Evolutionary conservation across 768 basidiomycete genomes (phyloP).

Genomic region (Rubroboletus pulcherrimus): DNA sequence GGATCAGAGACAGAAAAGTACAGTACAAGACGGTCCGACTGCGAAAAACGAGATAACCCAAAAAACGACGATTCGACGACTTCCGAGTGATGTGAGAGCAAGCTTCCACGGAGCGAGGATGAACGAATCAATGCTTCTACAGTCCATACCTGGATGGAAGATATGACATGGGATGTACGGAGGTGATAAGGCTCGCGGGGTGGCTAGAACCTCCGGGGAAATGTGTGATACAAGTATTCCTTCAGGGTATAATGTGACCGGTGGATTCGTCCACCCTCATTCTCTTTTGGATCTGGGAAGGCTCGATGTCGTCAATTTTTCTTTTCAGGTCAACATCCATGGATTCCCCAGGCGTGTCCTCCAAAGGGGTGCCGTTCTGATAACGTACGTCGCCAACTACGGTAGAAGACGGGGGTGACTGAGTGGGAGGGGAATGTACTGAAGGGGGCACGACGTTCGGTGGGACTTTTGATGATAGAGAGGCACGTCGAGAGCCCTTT

Average conservation of each 20-base stretch:
- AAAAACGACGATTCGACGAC: constrained; percentile 32
- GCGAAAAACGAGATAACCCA: constrained; percentile 31
- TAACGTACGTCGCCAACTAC: constrained; percentile 34
- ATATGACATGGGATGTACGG: constrained; percentile 16
- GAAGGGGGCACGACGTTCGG: constrained; percentile 30
- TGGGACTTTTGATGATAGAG: constrained; percentile 44
- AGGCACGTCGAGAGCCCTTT: constrained; percentile 48
- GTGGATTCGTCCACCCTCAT: constrained; percentile 60
- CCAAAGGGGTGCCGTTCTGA: constrained; percentile 34
- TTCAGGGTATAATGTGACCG: constrained; percentile 54
- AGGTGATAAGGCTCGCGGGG: constrained; percentile 21
- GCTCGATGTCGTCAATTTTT: constrained; percentile 51
- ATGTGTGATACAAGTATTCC: constrained; percentile 23
- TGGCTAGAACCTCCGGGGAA: constrained; percentile 21
- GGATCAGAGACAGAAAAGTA: constrained; percentile 24
- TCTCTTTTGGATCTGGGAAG: constrained; percentile 59
- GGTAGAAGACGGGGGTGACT: constrained; percentile 46
- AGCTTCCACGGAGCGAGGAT: constrained; percentile 29
- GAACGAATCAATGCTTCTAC: constrained; percentile 25
- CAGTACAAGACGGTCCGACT: constrained; percentile 36
- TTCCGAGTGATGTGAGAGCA: constrained; percentile 25
- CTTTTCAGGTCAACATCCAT: constrained; percentile 60
- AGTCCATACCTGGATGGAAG: constrained; percentile 29
- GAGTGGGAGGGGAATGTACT: constrained; percentile 49
- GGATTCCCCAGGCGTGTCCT: constrained; percentile 40